Evolutionary conservation across 495 filamentous ascomycete genomes (phyloP), one percentile per base, ranked within the genome.

Genomic region (Neurospora sp.): DNA sequence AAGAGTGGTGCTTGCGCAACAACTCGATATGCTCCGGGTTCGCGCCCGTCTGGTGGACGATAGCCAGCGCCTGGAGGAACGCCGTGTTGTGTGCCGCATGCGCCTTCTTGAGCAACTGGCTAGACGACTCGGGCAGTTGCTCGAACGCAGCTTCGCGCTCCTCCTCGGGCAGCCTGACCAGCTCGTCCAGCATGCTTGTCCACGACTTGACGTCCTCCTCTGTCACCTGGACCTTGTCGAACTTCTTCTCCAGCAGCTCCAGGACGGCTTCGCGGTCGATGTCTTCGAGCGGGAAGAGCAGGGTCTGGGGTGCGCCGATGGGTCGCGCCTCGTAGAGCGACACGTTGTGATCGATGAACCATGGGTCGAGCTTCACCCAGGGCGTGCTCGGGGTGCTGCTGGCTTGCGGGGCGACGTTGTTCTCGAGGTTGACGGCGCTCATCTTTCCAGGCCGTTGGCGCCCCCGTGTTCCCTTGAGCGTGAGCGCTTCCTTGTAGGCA

Each of bases 341-440:
- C 42, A 82, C 72, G 44, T 79, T 46, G 1, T 74, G 39, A 37
- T 81, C 73, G 44, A 79, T 70, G 76, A 89, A 89, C 70, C 82
- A 85, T 10, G 77, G 74, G 9, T 86, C 85, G 27, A 89, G 40
- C 27, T 79, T 72, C 5, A 86, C 75, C 23, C 83, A 79, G 3
- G 86, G 40, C 14, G 37, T 42, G 31, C 37, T 62, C 16, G 71
- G 48, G 18, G 66, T 23, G 40, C 70, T 73, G 16, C 40, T 69
- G 27, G 66, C 35, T 16, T 69, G 44, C 12, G 70, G 42, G 20
- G 39, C 5, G 16, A 54, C 70, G 5, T 44, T 69, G 70, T 66
- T 59, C 39, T 74, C 27, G 46, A 66, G 40, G 70, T 39, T 75
- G 12, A 66, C 38, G 6, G 72, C 70, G 12, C 54, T 31, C 54